A percentile compares a stretch with the other conserved stretches of the same genome.
Evolutionary conservation across 148 eudicot genomes (phyloP).

Genomic region (Silene uniflora): DNA sequence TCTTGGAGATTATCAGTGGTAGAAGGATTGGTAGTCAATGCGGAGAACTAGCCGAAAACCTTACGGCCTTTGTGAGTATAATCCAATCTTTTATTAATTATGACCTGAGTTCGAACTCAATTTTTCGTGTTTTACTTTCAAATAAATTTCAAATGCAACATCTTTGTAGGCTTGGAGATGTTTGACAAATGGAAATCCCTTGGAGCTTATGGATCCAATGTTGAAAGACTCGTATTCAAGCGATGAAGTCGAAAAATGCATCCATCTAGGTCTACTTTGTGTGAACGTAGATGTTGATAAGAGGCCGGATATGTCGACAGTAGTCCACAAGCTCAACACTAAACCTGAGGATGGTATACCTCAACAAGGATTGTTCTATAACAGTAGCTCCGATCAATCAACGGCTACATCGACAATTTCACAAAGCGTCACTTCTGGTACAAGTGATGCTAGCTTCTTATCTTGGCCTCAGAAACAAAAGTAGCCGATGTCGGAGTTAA

Average conservation of each 20-base stretch:
- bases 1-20: slow-evolving; percentile 20
- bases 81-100: neutral
- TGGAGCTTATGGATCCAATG: slow-evolving; percentile 16
- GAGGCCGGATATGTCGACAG: slow-evolving; percentile 17
- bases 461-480: neutral
- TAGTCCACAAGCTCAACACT: slow-evolving; percentile 12
- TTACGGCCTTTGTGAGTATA: neutral
- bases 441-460: neutral
- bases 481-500: neutral
- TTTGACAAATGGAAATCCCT: slow-evolving; percentile 7
- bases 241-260: slow-evolving; percentile 21
- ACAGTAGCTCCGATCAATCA: neutral
- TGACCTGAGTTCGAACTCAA: too few relatives aligned
- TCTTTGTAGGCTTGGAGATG: slow-evolving; percentile 17
- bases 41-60: neutral
- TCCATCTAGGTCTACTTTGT: slow-evolving; percentile 13
- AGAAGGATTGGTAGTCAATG: neutral
- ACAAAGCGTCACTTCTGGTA: neutral
- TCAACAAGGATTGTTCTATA: neutral
- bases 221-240: slow-evolving; percentile 3
- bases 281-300: slow-evolving; percentile 1
- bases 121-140: too few relatives aligned
- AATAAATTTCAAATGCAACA: too few relatives aligned
- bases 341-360: neutral
- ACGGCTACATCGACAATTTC: neutral